Evolutionary conservation across 441 rosid genomes (phyloP).

Genomic region (Dalechampia spathulata): DNA sequence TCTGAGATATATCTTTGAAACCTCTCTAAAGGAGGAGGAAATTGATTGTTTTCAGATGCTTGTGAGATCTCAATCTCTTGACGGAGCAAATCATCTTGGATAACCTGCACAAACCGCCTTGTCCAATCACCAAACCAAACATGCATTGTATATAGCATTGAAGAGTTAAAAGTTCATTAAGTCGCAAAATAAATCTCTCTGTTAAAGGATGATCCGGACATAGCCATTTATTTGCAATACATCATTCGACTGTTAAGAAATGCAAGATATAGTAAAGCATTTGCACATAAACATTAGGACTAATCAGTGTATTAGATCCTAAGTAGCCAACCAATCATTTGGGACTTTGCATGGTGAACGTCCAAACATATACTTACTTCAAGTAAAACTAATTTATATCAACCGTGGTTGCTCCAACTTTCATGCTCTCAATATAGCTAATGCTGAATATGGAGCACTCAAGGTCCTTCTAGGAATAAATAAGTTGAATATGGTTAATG

Average conservation of each 20-base stretch:
- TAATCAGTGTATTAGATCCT: slow-evolving; percentile 3
- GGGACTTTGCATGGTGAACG: neutral
- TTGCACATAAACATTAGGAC: neutral
- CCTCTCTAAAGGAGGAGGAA: slow-evolving; percentile 65
- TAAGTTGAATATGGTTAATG: neutral
- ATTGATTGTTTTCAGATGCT: slow-evolving; percentile 43
- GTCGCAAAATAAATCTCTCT: no score
- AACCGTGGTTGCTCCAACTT: slow-evolving; percentile 1
- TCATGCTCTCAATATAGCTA: neutral
- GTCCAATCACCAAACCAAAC: neutral
- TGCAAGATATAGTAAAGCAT: neutral
- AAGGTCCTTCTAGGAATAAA: neutral
- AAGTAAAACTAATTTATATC: neutral
- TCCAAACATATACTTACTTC: neutral
- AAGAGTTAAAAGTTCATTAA: neutral
- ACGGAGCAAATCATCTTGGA: slow-evolving; percentile 65
- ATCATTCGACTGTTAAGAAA: neutral
- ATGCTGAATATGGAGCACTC: neutral
- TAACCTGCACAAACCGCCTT: slow-evolving; percentile 42
- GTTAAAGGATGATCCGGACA: neutral
- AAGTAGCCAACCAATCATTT: neutral
- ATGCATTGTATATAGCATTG: neutral
- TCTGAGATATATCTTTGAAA: slow-evolving; percentile 47
- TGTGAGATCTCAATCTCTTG: slow-evolving; percentile 49
- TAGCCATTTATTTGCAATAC: neutral